Conservation (phyloP, 2,329 filamentous ascomycete species). For the Rasamsonia emersonii region DNA sequence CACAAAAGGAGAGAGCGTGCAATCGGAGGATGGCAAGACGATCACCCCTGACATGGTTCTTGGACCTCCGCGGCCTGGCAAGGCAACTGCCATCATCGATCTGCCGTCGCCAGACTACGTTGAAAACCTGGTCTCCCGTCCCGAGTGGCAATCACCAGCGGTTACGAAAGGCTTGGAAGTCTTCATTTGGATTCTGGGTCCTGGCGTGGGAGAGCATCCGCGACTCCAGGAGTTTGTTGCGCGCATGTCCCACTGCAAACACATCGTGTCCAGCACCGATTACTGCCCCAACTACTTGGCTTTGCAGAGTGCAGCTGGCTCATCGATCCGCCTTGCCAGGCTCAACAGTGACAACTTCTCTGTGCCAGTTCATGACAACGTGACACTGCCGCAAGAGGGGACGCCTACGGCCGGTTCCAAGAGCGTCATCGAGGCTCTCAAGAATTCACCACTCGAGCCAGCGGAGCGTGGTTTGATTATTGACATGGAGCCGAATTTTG, state of each 20-base stretch:
- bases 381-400: conserved; percentile 32
- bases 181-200: conserved; percentile 76
- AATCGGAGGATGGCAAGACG: conserved; percentile 54
- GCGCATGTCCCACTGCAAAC: conserved; percentile 52
- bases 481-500: conserved; percentile 39
- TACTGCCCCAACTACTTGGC: conserved; percentile 66
- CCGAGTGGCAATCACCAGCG: conserved; percentile 60
- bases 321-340: conserved; percentile 60
- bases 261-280: conserved; percentile 70
- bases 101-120: conserved; percentile 65
- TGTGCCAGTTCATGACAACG: conserved; percentile 58
- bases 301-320: conserved; percentile 56
- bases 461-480: conserved; percentile 37
- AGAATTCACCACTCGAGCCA: conserved; percentile 18
- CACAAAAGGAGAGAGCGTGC: conserved; percentile 54
- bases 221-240: conserved; percentile 62
- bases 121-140: conserved; percentile 56
- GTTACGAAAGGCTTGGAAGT: conserved; percentile 60
- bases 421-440: conserved; percentile 7
- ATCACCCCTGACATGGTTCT: conserved; percentile 86
- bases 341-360: conserved; percentile 68
- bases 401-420: conserved; percentile 13
- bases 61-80: conserved; percentile 56
- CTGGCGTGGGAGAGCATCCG: conserved; percentile 54
- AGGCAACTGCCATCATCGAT: conserved; percentile 71